Base-by-base conservation (phyloP, 176 grass and related monocot genomes). In the Tillandsia leiboldiana region DNA sequence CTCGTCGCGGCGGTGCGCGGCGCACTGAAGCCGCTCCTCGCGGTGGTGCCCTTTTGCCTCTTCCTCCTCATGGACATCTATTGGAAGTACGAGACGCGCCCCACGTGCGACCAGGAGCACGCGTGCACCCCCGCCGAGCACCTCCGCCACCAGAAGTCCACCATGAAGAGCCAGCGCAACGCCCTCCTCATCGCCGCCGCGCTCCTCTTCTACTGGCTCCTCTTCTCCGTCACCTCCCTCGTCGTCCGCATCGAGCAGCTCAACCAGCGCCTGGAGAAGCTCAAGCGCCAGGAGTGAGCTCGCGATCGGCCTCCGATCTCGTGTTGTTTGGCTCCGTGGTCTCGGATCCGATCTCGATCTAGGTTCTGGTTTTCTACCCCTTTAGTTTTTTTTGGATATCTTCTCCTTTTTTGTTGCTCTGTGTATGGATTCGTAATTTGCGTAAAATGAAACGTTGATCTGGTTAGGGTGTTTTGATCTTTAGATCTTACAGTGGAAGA, bases 31-130 rank as follows among this genome's bases (percentile, higher is more conserved):
- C 67, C 67, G 14, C 33, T 69, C 42, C 67, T 69, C 48, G 8
- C 67, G 8, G 49, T 69, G 47, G 67, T 69, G 12, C 67, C 67
- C 49, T 51, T 69, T 49, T 69, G 67, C 47, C 67, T 69, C 67
- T 69, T 69, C 67, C 67, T 69, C 67, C 67, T 69, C 14, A 50
- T 50, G 48, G 67, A 69, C 49, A 69, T 69, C 67, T 69, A 69
- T 49, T 69, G 67, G 67, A 69, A 69, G 67, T 69, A 69, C 49
- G 67, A 69, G 47, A 69, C 27, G 42, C 33, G 33, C 10, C 67
- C 67, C 48, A 69, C 67, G 48, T 69, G 67, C 47, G 49, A 69
- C 48, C 20, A 51, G 10, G 67, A 69, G 49, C 67, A 69, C 48
- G 29, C 42, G 47, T 69, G 67, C 47, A 27, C 67, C 15, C 67